Evolutionary conservation across 345 rosid genomes (phyloP).

Genomic region (Arabidopsis arenosa): DNA sequence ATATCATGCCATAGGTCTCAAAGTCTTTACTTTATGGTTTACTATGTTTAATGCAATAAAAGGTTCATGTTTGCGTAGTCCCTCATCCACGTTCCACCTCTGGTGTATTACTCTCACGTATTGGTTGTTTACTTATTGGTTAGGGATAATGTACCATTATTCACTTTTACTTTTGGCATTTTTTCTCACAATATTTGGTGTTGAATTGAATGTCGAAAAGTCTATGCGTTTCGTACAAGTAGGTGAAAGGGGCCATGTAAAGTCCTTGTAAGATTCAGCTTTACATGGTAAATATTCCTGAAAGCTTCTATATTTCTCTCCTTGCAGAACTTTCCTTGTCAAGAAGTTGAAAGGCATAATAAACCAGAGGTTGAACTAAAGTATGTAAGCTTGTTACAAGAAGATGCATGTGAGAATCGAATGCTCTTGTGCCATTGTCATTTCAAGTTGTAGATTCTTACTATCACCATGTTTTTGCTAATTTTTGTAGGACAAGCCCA

Average conservation of each 20-base stretch:
- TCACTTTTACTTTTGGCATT: slow-evolving; percentile 8
- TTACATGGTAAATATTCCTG: slow-evolving; percentile 23
- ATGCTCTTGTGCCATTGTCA: slow-evolving; percentile 24
- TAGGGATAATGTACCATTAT: slow-evolving; percentile 1
- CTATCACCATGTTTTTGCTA: slow-evolving; percentile 24
- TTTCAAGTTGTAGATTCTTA: slow-evolving; percentile 36
- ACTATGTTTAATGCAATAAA: slow-evolving; percentile 2
- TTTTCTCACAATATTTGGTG: slow-evolving; percentile 1
- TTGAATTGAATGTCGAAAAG: not conserved
- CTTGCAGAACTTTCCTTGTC: slow-evolving; percentile 96
- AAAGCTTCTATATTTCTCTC: slow-evolving; percentile 29
- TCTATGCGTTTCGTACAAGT: slow-evolving; percentile 17
- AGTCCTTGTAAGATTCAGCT: slow-evolving; percentile 23
- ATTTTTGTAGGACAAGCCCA: slow-evolving; percentile 83
- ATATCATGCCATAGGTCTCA: not conserved
- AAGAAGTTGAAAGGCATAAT: slow-evolving; percentile 99
- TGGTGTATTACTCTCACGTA: slow-evolving; percentile 22
- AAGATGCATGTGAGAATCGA: slow-evolving; percentile 42
- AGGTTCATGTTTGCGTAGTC: slow-evolving; percentile 5
- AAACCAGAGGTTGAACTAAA: slow-evolving; percentile 98
- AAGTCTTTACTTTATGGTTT: slow-evolving; percentile 5
- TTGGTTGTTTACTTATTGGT: slow-evolving; percentile 7
- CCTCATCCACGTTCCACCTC: slow-evolving; percentile 18
- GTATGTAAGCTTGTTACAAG: slow-evolving; percentile 58
- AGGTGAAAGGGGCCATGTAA: slow-evolving; percentile 8